A percentile compares a stretch with the other conserved stretches of the same genome.
phyloP scores from a whole-genome alignment of 2,329 filamentous ascomycete genomes.

The Penicillium griseofulvum region DNA sequence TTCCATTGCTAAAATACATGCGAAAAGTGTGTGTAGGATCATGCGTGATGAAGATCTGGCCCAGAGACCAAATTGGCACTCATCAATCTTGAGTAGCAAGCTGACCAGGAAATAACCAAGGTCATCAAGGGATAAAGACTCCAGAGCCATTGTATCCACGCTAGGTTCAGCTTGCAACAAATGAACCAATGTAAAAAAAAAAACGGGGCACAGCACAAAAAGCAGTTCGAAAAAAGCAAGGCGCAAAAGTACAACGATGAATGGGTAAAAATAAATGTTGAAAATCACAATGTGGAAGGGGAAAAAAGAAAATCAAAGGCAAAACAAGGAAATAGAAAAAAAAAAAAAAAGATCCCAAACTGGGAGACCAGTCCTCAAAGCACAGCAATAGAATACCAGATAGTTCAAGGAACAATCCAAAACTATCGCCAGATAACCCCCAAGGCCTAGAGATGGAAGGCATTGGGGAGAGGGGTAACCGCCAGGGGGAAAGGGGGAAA shows the following conservation, averaged over 20 bases:
- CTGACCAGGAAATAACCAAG: not conserved
- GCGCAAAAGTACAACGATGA: slow-evolving; percentile 13
- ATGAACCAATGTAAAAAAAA: not conserved
- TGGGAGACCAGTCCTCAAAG: not conserved
- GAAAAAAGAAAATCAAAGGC: not conserved
- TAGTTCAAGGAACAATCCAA: slow-evolving; percentile 1
- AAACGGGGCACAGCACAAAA: slow-evolving; percentile 1
- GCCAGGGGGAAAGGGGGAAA: not conserved
- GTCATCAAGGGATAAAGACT: not conserved
- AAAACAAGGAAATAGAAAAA: not conserved
- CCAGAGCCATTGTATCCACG: not conserved
- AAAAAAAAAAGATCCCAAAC: not conserved
- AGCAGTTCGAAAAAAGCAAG: slow-evolving; percentile 7
- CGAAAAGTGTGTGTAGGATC: slow-evolving; percentile 12
- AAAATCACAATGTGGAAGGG: slow-evolving; percentile 16
- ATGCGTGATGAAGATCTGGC: slow-evolving; percentile 2
- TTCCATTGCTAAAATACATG: slow-evolving; percentile 20
- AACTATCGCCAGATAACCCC: not conserved
- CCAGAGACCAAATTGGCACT: not conserved
- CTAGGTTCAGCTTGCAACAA: not conserved
- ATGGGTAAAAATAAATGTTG: slow-evolving; percentile 10
- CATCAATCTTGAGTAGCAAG: slow-evolving; percentile 3
- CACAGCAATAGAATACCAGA: not conserved
- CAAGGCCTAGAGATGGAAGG: not conserved
- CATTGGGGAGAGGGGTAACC: not conserved